phyloP scores from a whole-genome alignment of 2,329 filamentous ascomycete species.

The Fusarium tricinctum region DNA sequence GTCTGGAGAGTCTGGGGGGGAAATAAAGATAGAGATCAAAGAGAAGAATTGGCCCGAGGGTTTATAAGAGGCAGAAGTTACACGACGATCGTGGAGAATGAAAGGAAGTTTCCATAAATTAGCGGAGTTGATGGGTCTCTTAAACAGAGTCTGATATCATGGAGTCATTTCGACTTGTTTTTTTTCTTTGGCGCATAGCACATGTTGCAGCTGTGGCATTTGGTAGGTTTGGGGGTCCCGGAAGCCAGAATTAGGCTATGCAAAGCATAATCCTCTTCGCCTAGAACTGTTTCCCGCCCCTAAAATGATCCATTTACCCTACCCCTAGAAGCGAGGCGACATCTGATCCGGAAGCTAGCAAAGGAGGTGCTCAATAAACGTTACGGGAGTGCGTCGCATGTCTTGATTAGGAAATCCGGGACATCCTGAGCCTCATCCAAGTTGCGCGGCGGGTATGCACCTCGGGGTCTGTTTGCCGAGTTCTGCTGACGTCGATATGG shows the following conservation, averaged over 20 bases:
- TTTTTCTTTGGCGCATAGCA: slow-evolving; percentile 4
- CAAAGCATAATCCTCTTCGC: background rate
- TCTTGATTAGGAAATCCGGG: slow-evolving; percentile 28
- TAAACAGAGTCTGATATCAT: slow-evolving; percentile 32
- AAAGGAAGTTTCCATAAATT: slow-evolving; percentile 34
- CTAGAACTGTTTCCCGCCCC: background rate
- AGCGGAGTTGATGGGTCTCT: slow-evolving; percentile 30
- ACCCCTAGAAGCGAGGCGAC: slow-evolving; percentile 9
- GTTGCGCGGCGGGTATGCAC: slow-evolving; percentile 11
- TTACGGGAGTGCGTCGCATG: slow-evolving; percentile 18
- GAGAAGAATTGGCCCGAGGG: slow-evolving; percentile 11
- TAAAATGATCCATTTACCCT: slow-evolving; percentile 10
- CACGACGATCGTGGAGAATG: slow-evolving; percentile 27
- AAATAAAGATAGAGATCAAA: slow-evolving; percentile 14
- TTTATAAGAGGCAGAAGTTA: slow-evolving; percentile 30
- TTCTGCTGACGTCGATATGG: slow-evolving; percentile 12
- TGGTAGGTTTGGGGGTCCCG: slow-evolving; percentile 21
- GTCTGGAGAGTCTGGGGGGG: slow-evolving; percentile 24
- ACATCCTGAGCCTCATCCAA: slow-evolving; percentile 33
- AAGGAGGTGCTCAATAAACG: slow-evolving; percentile 27
- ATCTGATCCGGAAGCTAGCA: slow-evolving; percentile 26
- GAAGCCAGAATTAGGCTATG: slow-evolving; percentile 31
- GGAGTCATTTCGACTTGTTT: slow-evolving; percentile 25
- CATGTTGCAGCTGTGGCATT: background rate
- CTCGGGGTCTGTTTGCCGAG: slow-evolving; percentile 3